Percentiles rank a stretch among this genome's conserved stretches.
Evolutionary conservation across 1,284 basidiomycete genomes (phyloP).

Genomic region (Cryptococcus deneoformans): DNA sequence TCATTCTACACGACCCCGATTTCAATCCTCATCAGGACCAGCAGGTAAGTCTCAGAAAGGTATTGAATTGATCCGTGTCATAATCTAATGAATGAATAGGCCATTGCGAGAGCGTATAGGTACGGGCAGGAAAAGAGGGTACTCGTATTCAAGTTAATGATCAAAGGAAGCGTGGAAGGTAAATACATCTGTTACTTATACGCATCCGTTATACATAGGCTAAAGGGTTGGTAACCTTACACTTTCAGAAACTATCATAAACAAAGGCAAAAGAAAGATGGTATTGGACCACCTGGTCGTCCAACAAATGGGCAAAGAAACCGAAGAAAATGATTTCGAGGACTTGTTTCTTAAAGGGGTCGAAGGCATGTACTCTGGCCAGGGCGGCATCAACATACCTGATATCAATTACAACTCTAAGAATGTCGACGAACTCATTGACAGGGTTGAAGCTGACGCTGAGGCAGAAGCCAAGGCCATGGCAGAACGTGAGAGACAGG

Average conservation of each 20-base stretch:
- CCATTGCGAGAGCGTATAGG: slow-evolving; percentile 80
- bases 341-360: slow-evolving; percentile 81
- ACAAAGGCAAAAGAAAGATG: slow-evolving; percentile 84
- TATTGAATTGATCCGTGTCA: slow-evolving; percentile 1
- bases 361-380: slow-evolving; percentile 65
- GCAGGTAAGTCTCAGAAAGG: slow-evolving; percentile 22
- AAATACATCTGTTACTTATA: slow-evolving; percentile 11
- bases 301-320: slow-evolving; percentile 83
- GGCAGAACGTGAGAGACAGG: slow-evolving; percentile 30
- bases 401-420: slow-evolving; percentile 74
- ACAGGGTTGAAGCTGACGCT: slow-evolving; percentile 72
- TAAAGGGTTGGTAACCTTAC: neutral
- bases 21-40: slow-evolving; percentile 80
- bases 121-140: slow-evolving; percentile 54
- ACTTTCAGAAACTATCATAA: slow-evolving; percentile 72
- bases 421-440: slow-evolving; percentile 76
- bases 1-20: slow-evolving; percentile 89
- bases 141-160: slow-evolving; percentile 88
- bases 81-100: slow-evolving; percentile 53
- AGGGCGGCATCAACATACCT: slow-evolving; percentile 49
- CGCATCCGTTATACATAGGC: neutral
- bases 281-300: slow-evolving; percentile 86
- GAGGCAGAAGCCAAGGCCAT: slow-evolving; percentile 53
- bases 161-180: slow-evolving; percentile 86
- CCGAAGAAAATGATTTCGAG: slow-evolving; percentile 67